Percentiles rank a stretch among this genome's conserved stretches.
Conservation (phyloP, 179 eudicot genomes). For the Camellia oleifera region DNA sequence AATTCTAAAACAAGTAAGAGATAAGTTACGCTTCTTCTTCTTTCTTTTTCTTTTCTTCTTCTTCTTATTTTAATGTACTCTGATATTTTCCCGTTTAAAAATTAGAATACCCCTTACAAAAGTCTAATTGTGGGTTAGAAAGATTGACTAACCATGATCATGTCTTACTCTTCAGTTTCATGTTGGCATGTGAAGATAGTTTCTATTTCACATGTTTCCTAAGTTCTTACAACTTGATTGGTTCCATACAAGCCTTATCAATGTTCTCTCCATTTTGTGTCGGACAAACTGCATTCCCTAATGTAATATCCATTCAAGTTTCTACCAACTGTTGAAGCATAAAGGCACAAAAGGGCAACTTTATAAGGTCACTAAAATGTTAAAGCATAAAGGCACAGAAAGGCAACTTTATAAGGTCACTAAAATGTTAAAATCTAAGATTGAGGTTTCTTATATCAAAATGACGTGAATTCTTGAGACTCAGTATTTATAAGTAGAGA, state of each 20-base stretch:
- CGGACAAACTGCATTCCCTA: not conserved
- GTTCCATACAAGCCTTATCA: not conserved
- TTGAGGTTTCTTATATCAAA: too few species aligned
- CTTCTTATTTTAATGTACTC: not conserved
- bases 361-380: not conserved
- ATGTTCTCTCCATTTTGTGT: not conserved
- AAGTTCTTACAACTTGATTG: not conserved
- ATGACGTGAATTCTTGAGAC: not conserved
- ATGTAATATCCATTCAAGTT: not conserved
- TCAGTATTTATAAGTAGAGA: not conserved
- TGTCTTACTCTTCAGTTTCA: not conserved
- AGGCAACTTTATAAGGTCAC: not conserved
- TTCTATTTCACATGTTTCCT: not conserved
- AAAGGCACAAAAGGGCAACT: too few species aligned
- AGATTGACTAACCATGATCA: not conserved
- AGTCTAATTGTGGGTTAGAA: not conserved
- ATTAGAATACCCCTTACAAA: not conserved
- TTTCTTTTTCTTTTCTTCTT: too few species aligned
- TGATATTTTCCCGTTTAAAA: not conserved
- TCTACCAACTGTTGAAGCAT: too few species aligned
- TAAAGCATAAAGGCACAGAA: not conserved
- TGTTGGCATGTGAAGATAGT: not conserved
- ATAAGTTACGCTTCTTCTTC: not conserved
- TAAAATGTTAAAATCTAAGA: not conserved
- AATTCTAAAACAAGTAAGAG: not conserved